Conservation (phyloP, 202 grass and related monocot species). For the Carex sylvatica region DNA sequence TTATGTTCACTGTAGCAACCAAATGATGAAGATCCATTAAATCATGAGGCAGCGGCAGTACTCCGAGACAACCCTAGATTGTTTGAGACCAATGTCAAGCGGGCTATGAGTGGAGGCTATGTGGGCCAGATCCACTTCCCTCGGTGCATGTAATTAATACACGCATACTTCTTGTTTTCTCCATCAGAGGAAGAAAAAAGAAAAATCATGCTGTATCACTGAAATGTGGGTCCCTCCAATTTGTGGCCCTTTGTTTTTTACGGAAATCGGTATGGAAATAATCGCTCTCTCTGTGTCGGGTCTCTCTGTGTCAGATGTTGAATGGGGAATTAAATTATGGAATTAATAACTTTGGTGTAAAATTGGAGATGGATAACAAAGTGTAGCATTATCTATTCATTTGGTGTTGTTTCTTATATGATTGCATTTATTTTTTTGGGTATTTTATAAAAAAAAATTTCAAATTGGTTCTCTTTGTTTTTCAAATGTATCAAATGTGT, state of each 20-base stretch:
- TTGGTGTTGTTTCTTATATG: no score
- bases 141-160: conserved; percentile 55
- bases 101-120: conserved; percentile 66
- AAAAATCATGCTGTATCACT: background rate
- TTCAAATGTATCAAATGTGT: background rate
- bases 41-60: conserved; percentile 76
- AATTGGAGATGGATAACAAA: conserved; percentile 1
- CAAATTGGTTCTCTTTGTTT: no score
- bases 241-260: background rate
- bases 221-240: background rate
- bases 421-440: no score
- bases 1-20: conserved; percentile 59
- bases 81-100: conserved; percentile 78
- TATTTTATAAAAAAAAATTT: no score
- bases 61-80: conserved; percentile 65
- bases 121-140: conserved; percentile 59
- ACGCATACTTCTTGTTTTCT: background rate
- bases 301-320: background rate
- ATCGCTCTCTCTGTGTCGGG: background rate
- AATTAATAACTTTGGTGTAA: conserved; percentile 3
- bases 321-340: background rate
- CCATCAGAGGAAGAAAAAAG: background rate
- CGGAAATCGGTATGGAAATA: background rate
- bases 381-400: background rate
- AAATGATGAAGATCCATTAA: conserved; percentile 88